Conservation (phyloP, 2,329 filamentous ascomycete species). For the Fusarium burgessii region DNA sequence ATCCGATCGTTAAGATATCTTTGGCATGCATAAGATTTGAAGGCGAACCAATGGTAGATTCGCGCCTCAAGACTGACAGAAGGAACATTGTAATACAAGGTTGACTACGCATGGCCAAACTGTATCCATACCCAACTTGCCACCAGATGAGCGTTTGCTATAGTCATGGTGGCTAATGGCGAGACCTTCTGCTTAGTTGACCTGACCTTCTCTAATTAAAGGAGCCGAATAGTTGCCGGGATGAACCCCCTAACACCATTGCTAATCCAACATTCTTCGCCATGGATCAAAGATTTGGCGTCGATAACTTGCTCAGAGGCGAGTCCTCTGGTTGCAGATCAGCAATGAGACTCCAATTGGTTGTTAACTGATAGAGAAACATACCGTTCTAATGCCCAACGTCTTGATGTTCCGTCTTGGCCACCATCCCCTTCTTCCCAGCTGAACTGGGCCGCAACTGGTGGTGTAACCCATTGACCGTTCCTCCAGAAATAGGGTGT, state of each 20-base stretch:
- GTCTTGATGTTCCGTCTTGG: constrained; percentile 82
- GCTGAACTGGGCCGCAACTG: constrained; percentile 60
- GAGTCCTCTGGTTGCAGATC: constrained; percentile 59
- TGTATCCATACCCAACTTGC: constrained; percentile 16
- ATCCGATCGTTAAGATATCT: not conserved
- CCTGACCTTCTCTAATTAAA: not conserved
- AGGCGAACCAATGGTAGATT: not conserved
- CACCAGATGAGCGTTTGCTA: not conserved
- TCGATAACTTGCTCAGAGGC: constrained; percentile 74
- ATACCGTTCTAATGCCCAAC: constrained; percentile 82
- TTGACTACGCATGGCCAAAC: not conserved
- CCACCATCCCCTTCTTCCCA: constrained; percentile 72
- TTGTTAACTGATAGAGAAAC: constrained; percentile 32
- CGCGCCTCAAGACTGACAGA: not conserved
- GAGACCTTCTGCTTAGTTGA: not conserved
- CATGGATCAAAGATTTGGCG: constrained; percentile 71
- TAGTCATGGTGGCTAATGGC: not conserved
- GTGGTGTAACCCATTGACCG: constrained; percentile 83
- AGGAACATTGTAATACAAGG: constrained; percentile 11
- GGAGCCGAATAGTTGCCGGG: constrained; percentile 56
- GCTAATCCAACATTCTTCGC: constrained; percentile 88
- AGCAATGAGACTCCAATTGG: not conserved
- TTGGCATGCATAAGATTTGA: not conserved
- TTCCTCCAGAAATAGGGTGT: constrained; percentile 84
- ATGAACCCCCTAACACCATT: constrained; percentile 88